These are phyloP conservation scores for Cucurbita moschata DNA, from an alignment of 306 rosid genomes.

Conservation along the genomic window DNA sequence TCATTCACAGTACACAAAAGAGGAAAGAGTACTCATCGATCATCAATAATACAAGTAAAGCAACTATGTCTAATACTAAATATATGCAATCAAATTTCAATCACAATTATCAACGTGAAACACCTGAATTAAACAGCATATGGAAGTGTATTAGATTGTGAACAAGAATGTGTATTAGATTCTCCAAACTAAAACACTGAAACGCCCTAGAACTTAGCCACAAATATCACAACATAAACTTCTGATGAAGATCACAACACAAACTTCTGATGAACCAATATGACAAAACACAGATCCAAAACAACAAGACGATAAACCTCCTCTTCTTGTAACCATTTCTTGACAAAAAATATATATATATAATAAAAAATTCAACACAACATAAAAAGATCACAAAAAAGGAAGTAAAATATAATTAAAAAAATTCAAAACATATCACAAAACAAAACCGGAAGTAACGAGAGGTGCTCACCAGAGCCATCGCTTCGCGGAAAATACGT, in stretches of 20 bases:
- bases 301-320: background rate
- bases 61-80: no score
- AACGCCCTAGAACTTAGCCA: background rate
- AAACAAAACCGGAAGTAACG: background rate
- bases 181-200: background rate
- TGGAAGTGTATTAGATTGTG: no score
- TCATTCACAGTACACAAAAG: background rate
- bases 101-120: no score
- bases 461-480: constrained; percentile 57
- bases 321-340: background rate
- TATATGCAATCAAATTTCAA: no score
- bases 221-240: background rate
- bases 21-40: no score
- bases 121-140: no score
- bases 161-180: background rate
- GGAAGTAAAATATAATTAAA: no score
- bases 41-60: no score
- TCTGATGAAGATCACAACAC: no score
- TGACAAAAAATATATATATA: background rate
- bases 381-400: no score
- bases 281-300: background rate
- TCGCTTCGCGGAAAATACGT: constrained; percentile 34
- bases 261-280: background rate
- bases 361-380: background rate
- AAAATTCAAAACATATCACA: no score